phyloP scores from a whole-genome alignment of 2,329 filamentous ascomycete genomes.

The Diaporthe sp. region DNA sequence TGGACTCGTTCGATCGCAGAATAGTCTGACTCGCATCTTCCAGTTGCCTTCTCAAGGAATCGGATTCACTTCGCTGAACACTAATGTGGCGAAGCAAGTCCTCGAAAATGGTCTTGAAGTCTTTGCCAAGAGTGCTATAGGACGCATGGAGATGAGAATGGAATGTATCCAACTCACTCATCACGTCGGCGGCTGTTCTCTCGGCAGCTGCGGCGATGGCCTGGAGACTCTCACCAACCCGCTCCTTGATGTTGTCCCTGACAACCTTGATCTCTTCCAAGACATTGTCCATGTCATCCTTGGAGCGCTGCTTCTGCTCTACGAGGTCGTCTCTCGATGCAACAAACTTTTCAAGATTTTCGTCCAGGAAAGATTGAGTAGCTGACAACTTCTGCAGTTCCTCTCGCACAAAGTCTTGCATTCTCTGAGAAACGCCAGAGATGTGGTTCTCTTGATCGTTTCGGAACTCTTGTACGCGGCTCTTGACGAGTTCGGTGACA shows the following conservation, averaged over 20 bases:
- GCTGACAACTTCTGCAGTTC: constrained; percentile 80
- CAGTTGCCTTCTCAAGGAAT: constrained; percentile 79
- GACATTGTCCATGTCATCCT: constrained; percentile 90
- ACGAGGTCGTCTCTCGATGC: constrained; percentile 77
- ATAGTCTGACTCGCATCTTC: constrained; percentile 77
- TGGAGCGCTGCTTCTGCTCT: constrained; percentile 76
- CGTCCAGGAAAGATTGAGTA: constrained; percentile 78
- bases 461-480: constrained; percentile 79
- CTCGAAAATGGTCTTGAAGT: constrained; percentile 90
- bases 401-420: constrained; percentile 81
- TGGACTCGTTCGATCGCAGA: constrained; percentile 75
- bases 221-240: constrained; percentile 86
- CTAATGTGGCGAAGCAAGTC: constrained; percentile 81
- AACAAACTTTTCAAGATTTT: constrained; percentile 77
- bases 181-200: constrained; percentile 89
- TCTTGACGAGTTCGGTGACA: constrained; percentile 83
- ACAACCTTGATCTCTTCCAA: constrained; percentile 93
- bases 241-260: constrained; percentile 87
- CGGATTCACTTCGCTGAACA: constrained; percentile 82
- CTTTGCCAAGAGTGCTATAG: constrained; percentile 84
- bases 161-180: constrained; percentile 87
- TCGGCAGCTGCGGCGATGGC: constrained; percentile 87
- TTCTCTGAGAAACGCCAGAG: constrained; percentile 74
- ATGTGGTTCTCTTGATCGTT: constrained; percentile 80
- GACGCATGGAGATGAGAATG: constrained; percentile 86